Percentiles rank a stretch among this genome's conserved stretches.
phyloP scores from a whole-genome alignment of 192 early-diverging fungal genomes.

The Backusella circina region DNA sequence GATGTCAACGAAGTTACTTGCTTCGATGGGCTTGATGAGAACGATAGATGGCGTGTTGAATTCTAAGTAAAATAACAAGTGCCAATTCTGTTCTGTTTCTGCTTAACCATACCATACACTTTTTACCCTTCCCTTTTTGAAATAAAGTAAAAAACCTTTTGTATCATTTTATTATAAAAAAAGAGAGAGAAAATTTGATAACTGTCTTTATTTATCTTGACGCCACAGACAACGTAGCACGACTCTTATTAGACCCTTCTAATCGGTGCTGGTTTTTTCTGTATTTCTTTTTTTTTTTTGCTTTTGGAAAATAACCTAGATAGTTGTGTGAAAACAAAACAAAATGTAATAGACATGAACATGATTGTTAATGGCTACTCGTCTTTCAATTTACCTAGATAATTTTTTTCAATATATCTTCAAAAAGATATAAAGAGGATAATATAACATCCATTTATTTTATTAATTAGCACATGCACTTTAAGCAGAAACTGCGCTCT shows the following conservation, averaged over 20 bases:
- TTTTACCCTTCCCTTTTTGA: not conserved
- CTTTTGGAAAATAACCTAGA: no score
- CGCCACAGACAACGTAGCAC: not conserved
- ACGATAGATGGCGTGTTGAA: constrained; percentile 42
- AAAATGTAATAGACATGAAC: no score
- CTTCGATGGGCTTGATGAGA: constrained; percentile 48
- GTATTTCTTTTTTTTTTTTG: not conserved
- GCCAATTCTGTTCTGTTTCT: not conserved
- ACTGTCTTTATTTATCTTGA: not conserved
- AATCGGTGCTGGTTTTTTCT: not conserved
- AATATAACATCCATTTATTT: no score
- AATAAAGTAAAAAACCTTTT: not conserved
- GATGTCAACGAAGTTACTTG: constrained; percentile 49
- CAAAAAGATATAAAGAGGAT: no score
- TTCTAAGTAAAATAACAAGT: not conserved
- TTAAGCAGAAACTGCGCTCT: not conserved
- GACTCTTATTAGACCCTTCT: not conserved
- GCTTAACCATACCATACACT: not conserved
- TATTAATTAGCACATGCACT: no score
- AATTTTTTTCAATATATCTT: no score
- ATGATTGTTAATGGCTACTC: no score
- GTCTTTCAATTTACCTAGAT: no score
- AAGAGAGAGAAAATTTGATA: not conserved
- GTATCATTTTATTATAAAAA: not conserved
- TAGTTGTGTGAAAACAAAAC: no score